These are phyloP conservation scores for Beauveria sp. DNA, from an alignment of 2,329 filamentous ascomycete species.

Conservation along the genomic window DNA sequence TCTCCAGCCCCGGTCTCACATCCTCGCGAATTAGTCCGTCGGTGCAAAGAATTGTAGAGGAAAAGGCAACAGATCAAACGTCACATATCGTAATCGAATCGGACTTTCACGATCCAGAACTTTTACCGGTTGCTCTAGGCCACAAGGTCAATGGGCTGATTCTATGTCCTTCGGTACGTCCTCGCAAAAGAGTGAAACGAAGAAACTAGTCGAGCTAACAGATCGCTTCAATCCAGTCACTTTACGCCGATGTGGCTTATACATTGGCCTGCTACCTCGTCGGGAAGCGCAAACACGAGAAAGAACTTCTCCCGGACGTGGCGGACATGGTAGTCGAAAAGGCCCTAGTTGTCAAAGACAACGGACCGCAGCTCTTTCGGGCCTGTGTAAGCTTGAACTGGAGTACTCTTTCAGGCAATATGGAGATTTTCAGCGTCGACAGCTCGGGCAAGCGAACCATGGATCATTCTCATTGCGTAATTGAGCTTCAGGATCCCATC, in stretches of 20 bases:
- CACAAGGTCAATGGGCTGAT: neutral
- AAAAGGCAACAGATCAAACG: neutral
- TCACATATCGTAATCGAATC: neutral
- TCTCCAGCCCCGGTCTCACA: too few species aligned
- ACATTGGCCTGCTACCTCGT: neutral
- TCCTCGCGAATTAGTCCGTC: constrained; percentile 21
- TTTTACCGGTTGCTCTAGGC: neutral
- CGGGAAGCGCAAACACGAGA: neutral
- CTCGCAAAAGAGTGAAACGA: neutral
- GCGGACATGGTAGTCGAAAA: neutral
- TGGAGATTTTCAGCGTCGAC: constrained; percentile 30
- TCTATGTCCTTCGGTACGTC: neutral
- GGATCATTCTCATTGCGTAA: too few species aligned
- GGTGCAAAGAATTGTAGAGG: neutral
- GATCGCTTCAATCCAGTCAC: neutral
- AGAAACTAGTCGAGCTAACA: neutral
- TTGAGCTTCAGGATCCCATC: too few species aligned
- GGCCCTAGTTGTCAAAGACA: neutral
- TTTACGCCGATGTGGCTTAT: neutral
- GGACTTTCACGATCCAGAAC: neutral
- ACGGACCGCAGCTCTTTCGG: neutral
- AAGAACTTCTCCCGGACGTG: neutral
- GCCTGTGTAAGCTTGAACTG: neutral
- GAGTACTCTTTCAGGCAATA: neutral
- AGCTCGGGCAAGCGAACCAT: neutral